Evolutionary conservation across 345 rosid species (phyloP).

Genomic region (Salix exigua): DNA sequence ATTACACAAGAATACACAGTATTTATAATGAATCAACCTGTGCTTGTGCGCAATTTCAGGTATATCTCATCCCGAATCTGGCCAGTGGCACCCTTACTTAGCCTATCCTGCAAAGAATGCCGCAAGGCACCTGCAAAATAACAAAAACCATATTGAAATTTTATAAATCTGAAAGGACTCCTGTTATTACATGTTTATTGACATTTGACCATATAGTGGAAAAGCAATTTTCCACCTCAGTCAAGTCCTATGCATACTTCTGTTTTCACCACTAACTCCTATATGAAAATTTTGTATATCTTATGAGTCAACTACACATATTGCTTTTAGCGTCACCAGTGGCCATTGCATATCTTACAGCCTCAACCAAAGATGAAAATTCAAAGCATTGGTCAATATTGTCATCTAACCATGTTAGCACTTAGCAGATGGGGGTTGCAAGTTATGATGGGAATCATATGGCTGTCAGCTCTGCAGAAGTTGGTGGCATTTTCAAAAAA

Average conservation of each 20-base stretch:
- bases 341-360: neutral
- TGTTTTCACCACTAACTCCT: neutral
- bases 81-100: constrained; percentile 79
- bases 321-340: neutral
- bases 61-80: constrained; percentile 80
- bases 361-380: neutral
- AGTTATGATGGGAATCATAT: neutral
- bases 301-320: neutral
- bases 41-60: constrained; percentile 81
- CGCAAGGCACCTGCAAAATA: constrained; percentile 63
- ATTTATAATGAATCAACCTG: constrained; percentile 43
- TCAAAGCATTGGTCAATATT: neutral
- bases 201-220: neutral
- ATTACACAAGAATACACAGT: neutral
- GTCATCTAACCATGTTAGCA: neutral
- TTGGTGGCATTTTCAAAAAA: neutral
- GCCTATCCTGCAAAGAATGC: constrained; percentile 82
- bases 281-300: neutral
- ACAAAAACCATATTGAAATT: neutral
- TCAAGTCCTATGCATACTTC: neutral
- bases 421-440: neutral
- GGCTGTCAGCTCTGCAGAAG: neutral
- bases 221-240: neutral
- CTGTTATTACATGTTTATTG: neutral
- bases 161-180: neutral